Conservation (phyloP, 345 rosid species). For the Streptanthus diversifolius region DNA sequence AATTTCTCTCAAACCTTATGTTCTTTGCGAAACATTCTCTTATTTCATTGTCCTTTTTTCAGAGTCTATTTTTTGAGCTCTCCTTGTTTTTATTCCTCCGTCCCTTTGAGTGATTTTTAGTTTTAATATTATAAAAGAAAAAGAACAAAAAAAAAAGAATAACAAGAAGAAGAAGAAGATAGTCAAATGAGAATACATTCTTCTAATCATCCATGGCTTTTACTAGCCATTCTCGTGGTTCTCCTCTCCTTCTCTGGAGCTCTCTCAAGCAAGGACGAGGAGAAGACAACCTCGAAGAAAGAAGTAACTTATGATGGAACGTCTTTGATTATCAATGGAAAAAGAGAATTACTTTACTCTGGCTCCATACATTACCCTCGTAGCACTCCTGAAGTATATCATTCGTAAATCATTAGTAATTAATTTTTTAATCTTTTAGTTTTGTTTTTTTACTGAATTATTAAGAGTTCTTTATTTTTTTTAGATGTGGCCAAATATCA, state of each 20-base stretch:
- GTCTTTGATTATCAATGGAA: conserved; percentile 36
- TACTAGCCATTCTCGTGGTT: conserved; percentile 27
- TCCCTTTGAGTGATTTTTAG: not conserved
- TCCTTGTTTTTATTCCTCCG: conserved; percentile 19
- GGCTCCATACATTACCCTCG: conserved; percentile 43
- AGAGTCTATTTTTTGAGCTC: conserved; percentile 8
- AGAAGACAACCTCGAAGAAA: conserved; percentile 7
- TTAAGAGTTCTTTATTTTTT: not conserved
- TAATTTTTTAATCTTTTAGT: too few species aligned
- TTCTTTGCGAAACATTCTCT: conserved; percentile 17
- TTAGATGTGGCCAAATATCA: conserved; percentile 42
- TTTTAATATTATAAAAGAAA: not conserved
- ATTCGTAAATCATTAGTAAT: too few species aligned
- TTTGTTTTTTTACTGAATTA: not conserved
- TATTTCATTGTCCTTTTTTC: conserved; percentile 11
- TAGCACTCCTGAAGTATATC: conserved; percentile 41
- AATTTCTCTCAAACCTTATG: conserved; percentile 32
- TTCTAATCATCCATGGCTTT: conserved; percentile 21
- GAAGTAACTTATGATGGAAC: conserved; percentile 40
- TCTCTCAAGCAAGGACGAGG: not conserved
- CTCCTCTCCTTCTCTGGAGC: conserved; percentile 23
- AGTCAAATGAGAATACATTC: conserved; percentile 28
- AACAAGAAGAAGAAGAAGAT: not conserved
- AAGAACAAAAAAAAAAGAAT: not conserved
- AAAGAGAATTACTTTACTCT: conserved; percentile 34